phyloP scores from a whole-genome alignment of 441 rosid genomes.

The Viola pubescens region DNA sequence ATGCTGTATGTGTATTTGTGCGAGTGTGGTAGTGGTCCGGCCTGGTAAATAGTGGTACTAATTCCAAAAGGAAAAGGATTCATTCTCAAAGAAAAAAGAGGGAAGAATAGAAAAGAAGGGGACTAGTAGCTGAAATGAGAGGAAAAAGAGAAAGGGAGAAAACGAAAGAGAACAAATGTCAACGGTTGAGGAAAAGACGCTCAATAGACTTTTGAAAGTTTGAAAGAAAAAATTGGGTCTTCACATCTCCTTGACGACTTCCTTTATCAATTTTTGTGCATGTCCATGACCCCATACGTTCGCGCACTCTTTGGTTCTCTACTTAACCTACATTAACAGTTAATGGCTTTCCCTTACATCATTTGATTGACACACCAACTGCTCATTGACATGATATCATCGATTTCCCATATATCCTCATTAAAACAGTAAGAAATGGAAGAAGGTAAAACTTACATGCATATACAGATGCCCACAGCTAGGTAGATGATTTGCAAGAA shows the following conservation, averaged over 20 bases:
- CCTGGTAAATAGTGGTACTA: conserved; percentile 15
- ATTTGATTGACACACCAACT: conserved; percentile 21
- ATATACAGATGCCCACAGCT: no score
- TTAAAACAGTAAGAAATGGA: not conserved
- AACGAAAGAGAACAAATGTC: conserved; percentile 30
- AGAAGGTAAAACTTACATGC: no score
- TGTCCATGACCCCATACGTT: conserved; percentile 8
- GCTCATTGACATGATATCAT: not conserved
- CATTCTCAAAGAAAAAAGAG: not conserved
- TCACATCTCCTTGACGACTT: conserved; percentile 19
- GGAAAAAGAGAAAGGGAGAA: no score
- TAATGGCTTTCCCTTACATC: conserved; percentile 7
- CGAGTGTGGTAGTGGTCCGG: conserved; percentile 62
- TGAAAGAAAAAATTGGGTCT: no score
- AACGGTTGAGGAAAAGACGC: conserved; percentile 38
- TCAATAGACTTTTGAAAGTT: conserved; percentile 23
- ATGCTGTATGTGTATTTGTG: conserved; percentile 37
- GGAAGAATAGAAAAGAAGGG: not conserved
- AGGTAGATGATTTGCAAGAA: no score
- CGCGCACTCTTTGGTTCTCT: conserved; percentile 12
- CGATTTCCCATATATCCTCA: not conserved
- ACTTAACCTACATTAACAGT: conserved; percentile 15
- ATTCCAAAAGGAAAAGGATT: conserved; percentile 17
- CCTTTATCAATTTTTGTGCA: conserved; percentile 49
- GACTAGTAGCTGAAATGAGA: not conserved